Evolutionary conservation across 2,329 filamentous ascomycete genomes (phyloP).

Genomic region (Pestalotiopsis sp.): DNA sequence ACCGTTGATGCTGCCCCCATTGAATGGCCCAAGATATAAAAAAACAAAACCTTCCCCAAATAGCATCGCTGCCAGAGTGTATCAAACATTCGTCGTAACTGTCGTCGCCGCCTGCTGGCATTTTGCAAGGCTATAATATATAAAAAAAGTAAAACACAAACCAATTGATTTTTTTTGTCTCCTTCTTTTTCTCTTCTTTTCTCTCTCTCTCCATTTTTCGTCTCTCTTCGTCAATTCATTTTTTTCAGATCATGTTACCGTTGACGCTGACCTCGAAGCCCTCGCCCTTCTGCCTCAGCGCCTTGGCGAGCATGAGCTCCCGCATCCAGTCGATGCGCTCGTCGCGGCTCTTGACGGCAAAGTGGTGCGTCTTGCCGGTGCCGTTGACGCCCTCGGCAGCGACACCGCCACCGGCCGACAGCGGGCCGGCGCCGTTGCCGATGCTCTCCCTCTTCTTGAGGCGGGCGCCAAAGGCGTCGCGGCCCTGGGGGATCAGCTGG

Average conservation of each 20-base stretch:
- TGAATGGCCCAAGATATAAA: background rate
- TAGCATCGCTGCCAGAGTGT: background rate
- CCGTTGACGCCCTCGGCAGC: constrained; percentile 52
- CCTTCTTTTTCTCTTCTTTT: background rate
- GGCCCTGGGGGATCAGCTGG: constrained; percentile 77
- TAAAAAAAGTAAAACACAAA: constrained; percentile 14
- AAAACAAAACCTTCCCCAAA: background rate
- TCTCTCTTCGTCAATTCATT: background rate
- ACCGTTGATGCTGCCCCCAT: background rate
- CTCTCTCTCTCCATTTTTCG: background rate
- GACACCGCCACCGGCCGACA: constrained; percentile 25
- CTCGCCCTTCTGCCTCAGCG: constrained; percentile 80
- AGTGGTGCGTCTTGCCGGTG: constrained; percentile 86
- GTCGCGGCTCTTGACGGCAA: constrained; percentile 84
- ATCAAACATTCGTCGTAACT: background rate
- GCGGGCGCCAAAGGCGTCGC: constrained; percentile 49
- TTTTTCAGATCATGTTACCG: constrained; percentile 69
- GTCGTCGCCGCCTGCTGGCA: background rate
- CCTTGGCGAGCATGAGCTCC: constrained; percentile 89
- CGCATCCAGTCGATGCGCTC: constrained; percentile 98
- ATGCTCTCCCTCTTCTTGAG: constrained; percentile 58
- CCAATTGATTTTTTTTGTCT: constrained; percentile 2
- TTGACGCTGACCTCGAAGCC: constrained; percentile 84
- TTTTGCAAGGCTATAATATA: background rate
- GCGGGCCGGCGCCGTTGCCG: constrained; percentile 33